phyloP scores from a whole-genome alignment of 139 green algal genomes.

The Auxenochlorella protothecoides region DNA sequence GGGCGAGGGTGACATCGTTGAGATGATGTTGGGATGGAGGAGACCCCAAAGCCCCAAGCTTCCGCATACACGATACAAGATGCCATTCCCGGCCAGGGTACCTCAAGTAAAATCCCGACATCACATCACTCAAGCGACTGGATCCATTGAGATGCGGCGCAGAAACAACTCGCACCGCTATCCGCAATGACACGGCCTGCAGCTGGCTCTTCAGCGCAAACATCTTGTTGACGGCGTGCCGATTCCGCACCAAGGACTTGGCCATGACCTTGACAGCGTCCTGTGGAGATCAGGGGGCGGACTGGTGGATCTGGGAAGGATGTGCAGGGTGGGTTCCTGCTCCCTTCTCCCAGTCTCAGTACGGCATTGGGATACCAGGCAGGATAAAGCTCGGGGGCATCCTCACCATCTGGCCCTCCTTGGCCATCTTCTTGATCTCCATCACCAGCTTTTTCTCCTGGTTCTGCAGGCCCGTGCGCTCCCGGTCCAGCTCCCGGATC shows the following conservation, averaged over 20 bases:
- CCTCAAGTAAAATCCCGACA: too few species aligned
- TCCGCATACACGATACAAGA: too few species aligned
- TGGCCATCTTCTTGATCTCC: conserved; percentile 98
- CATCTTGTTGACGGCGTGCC: conserved; percentile 95
- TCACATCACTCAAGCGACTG: too few species aligned
- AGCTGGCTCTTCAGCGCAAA: conserved; percentile 92
- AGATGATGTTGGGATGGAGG: too few species aligned
- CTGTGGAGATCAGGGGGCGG: conserved; percentile 28
- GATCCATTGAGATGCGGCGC: too few species aligned
- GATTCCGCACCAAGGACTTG: conserved; percentile 94
- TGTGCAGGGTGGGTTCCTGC: too few species aligned
- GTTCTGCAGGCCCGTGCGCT: conserved; percentile 53
- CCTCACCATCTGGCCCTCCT: conserved; percentile 80
- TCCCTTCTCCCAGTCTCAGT: too few species aligned
- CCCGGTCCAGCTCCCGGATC: conserved; percentile 92
- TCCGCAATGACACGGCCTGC: conserved; percentile 87
- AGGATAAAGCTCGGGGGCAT: background rate
- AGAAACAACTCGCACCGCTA: conserved; percentile 46
- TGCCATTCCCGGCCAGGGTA: too few species aligned
- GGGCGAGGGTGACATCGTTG: too few species aligned
- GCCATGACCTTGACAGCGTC: conserved; percentile 97
- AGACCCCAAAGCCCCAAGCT: too few species aligned
- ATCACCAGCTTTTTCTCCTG: conserved; percentile 81
- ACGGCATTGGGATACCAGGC: too few species aligned
- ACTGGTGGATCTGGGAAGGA: too few species aligned